Percentiles rank a stretch among this genome's conserved stretches.
phyloP scores from a whole-genome alignment of 2,329 filamentous ascomycete species.

The Trematosphaeria pertusa region DNA sequence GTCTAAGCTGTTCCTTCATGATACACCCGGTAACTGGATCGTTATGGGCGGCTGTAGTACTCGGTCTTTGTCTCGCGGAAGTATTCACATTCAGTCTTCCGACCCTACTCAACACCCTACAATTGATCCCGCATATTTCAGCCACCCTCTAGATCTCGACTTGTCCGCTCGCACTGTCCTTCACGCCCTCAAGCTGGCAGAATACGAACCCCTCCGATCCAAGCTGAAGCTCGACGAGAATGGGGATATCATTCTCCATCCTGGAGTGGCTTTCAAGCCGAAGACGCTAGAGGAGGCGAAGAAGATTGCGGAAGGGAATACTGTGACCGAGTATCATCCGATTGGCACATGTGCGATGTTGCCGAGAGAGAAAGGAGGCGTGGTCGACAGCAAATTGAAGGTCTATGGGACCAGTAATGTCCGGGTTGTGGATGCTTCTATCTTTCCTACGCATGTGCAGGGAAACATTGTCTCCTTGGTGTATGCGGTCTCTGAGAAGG shows the following conservation, averaged over 20 bases:
- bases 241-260: constrained; percentile 21
- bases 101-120: constrained; percentile 43
- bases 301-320: constrained; percentile 19
- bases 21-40: constrained; percentile 29
- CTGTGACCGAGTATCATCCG: constrained; percentile 40
- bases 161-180: constrained; percentile 46
- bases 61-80: constrained; percentile 51
- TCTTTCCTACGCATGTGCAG: constrained; percentile 36
- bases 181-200: constrained; percentile 37
- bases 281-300: constrained; percentile 34
- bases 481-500: constrained; percentile 43
- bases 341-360: constrained; percentile 42
- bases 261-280: constrained; percentile 10
- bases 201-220: constrained; percentile 40
- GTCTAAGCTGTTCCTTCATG: constrained; percentile 21
- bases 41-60: constrained; percentile 27
- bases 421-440: constrained; percentile 35
- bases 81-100: constrained; percentile 49
- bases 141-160: constrained; percentile 54
- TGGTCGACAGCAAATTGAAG: constrained; percentile 30
- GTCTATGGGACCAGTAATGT: constrained; percentile 42
- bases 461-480: constrained; percentile 37
- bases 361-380: constrained; percentile 37
- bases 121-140: constrained; percentile 54
- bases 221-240: constrained; percentile 29